Base-by-base conservation (phyloP, 2,329 filamentous ascomycete genomes). In the Podosphaera xanthii region DNA sequence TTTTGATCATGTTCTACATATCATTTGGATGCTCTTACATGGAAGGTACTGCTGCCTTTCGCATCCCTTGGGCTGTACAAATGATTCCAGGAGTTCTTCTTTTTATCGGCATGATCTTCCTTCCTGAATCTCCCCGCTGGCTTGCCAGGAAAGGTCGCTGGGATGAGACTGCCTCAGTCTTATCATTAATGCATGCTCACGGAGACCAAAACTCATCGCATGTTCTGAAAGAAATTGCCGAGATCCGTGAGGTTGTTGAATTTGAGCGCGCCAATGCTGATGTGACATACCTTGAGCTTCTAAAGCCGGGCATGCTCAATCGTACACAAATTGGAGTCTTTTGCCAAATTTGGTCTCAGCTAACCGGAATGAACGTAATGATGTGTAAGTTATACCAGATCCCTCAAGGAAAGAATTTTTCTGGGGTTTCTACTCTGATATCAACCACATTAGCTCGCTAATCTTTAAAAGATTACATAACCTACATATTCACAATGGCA, bases 51-150 rank as follows among this genome's bases (percentile, higher is more conserved):
- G 78, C 78, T 63, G 80, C 82, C 2, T 92, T 88, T 76, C 84
- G 87, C 63, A 87, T 92, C 61, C 84, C 86, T 57, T 88, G 94
- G 65, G 79, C 72, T 56, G 75, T 94, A 59, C 88, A 94, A 74
- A 86, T 89, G 46, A 71, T 81, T 60, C 94, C 86, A 83, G 87
- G 85, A 56, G 36, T 89, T 48, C 83, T 94, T 63, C 82, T 94
- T 31, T 85, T 72, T 44, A 68, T 67, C 52, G 88, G 88, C 67
- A 79, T 94, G 35, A 71, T 89, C 64, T 71, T 87, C 67, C 81
- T 94, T 5, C 88, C 88, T 60, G 88, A 94, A 70, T 91, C 87
- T 0, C 88, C 88, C 38, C 84, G 88, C 68, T 94, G 82, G 77
- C 90, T 80, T 67, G 85, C 94, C 72, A 88, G 86, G 76, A 83